phyloP scores from a whole-genome alignment of 768 basidiomycete species.

The Russula sp. region DNA sequence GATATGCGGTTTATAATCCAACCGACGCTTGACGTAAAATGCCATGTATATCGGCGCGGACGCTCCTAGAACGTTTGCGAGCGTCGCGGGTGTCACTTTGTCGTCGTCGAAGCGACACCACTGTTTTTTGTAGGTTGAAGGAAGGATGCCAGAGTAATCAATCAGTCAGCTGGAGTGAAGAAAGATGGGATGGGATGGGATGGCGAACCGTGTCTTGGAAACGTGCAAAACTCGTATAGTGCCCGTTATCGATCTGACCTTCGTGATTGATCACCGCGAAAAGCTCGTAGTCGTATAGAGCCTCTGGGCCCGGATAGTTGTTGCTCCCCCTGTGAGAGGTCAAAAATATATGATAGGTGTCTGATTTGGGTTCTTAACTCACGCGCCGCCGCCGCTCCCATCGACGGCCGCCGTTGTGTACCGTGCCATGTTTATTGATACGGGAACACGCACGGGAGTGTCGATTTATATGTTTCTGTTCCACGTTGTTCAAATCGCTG shows the following conservation, averaged over 20 bases:
- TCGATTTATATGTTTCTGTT: conserved; percentile 78
- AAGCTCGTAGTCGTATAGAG: conserved; percentile 85
- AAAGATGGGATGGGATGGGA: conserved; percentile 4
- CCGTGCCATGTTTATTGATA: conserved; percentile 82
- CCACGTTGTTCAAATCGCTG: conserved; percentile 83
- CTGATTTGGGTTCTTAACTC: neutral
- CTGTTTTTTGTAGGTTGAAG: conserved; percentile 38
- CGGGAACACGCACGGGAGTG: conserved; percentile 75
- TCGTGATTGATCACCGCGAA: conserved; percentile 94
- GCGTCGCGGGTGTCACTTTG: conserved; percentile 72
- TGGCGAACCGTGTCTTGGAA: conserved; percentile 76
- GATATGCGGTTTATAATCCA: conserved; percentile 68
- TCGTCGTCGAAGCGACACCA: conserved; percentile 97
- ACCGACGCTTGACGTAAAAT: conserved; percentile 87
- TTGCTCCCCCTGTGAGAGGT: neutral
- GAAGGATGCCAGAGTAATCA: conserved; percentile 1
- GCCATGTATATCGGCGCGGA: conserved; percentile 86
- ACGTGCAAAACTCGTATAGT: conserved; percentile 86
- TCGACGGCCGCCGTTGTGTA: conserved; percentile 69
- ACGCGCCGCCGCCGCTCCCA: conserved; percentile 39
- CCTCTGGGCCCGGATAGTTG: conserved; percentile 55
- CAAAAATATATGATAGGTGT: neutral
- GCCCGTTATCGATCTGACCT: conserved; percentile 91
- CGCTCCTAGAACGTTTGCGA: conserved; percentile 56
- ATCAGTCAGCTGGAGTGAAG: neutral